Base-by-base conservation (phyloP, 2,329 filamentous ascomycete species). In the Trichoderma cornu-damae region DNA sequence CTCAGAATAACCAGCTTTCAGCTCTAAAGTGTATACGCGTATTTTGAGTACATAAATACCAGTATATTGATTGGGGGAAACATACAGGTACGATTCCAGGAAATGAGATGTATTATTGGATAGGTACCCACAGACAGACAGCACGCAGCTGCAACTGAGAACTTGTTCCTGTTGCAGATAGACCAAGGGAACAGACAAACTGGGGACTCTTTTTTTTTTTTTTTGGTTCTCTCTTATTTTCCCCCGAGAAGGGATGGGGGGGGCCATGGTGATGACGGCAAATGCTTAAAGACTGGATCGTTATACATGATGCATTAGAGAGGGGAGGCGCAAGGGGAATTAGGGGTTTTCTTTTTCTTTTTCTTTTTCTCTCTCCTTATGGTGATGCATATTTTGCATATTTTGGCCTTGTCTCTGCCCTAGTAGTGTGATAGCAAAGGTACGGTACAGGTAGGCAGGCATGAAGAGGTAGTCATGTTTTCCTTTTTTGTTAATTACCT, bases 221-320 rank as follows among this genome's bases (percentile, higher is more conserved):
- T n/a, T n/a, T n/a, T n/a, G n/a, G n/a, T n/a, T n/a, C 18, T 11
- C 8, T 3, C 16, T 18, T 40, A 4, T 18, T 12, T 18, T 28
- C 32, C 14, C 28, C 16, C 14, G 22, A n/a, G n/a, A 30, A 34
- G 3, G 40, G 57, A 55, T 54, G 48, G 67, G 66, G 50, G 60
- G 59, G 61, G 62, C 63, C 50, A 44, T 62, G 61, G 61, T 62
- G 64, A 64, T 58, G 47, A 62, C 60, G 61, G 60, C 63, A 55
- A 38, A n/a, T 22, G 37, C 32, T 35, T 42, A 18, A 37, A 46
- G 51, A 65, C 58, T 52, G 60, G 40, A 16, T 59, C 50, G 51
- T 52, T 55, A 49, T 18, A 42, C 20, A 49, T 43, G 43, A 20
- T 44, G 49, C 54, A 61, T 57, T 42, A 52, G 52, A 52, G 52